phyloP scores from a whole-genome alignment of 2,329 filamentous ascomycete species.

The Pochonia chlamydosporia region DNA sequence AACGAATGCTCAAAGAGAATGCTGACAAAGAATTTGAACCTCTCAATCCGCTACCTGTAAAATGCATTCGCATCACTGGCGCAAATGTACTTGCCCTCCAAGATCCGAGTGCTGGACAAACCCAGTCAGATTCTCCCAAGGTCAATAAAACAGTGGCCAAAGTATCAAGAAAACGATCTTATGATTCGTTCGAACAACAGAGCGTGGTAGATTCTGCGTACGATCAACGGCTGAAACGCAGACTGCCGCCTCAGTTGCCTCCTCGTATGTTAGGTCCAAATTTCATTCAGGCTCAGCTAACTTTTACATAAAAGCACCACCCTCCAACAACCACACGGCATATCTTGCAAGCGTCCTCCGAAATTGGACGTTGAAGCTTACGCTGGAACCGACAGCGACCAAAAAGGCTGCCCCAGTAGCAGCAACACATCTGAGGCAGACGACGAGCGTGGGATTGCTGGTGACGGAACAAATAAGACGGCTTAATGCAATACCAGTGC shows the following conservation, averaged over 20 bases:
- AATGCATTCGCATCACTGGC: conserved; percentile 1
- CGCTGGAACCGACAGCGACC: conserved; percentile 4
- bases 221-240: background rate
- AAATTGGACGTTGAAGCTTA: conserved; percentile 10
- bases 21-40: conserved; percentile 4
- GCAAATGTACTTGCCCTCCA: conserved; percentile 7
- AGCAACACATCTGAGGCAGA: conserved; percentile 1
- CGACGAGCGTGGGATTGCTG: conserved; percentile 12
- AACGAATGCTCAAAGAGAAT: conserved; percentile 15
- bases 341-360: conserved; percentile 12
- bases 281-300: background rate
- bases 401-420: background rate
- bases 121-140: background rate
- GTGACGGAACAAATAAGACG: conserved; percentile 8
- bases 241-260: background rate
- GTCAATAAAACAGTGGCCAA: background rate
- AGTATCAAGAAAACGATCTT: background rate
- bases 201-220: background rate
- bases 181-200: background rate
- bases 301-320: conserved; percentile 4
- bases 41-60: background rate
- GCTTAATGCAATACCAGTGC: conserved; percentile 9
- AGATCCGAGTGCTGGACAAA: background rate
- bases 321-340: conserved; percentile 6
- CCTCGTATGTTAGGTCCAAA: conserved; percentile 1